Evolutionary conservation across 345 rosid genomes (phyloP), one percentile per base, ranked within the genome.

Genomic region (Euphorbia peplus): DNA sequence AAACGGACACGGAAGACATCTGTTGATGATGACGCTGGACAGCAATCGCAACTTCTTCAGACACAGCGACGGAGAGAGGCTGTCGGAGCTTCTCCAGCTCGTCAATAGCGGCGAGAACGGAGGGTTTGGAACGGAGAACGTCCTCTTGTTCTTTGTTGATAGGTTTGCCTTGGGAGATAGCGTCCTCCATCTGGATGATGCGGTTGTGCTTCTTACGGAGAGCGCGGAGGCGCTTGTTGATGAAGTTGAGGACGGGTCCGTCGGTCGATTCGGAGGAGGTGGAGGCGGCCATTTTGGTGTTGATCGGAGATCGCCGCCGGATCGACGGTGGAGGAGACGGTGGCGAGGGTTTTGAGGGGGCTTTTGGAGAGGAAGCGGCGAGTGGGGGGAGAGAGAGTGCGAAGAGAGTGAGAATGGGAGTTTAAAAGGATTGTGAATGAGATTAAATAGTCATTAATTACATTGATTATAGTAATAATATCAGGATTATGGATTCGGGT

Each of bases 211-310:
- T 95, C 87, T 95, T 92, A 39, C 92, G 93, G 50, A 88, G 93
- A 63, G 89, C 90, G 48, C 99, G 96, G 79, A 92, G 78, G 60
- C 98, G 99, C 71, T 95, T 92, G 90, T 77, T 92, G 82, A 95
- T 78, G 39, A 95, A 77, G 79, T 70, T 82, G 60, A 92, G 79
- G 63, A 95, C 96, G 3, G 99, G 97, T 42, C 98, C 92, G 24
- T 95, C 98, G 7, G 80, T 64, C 35, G 60, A 24, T 46, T 80
- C 86, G 24, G 89, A 76, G 48, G 71, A 24, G 3, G 78, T 29
- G 50, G 89, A 25, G 69, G 84, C 42, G 44, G 73, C 80, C 80
- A 71, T 71, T 71, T 19, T 46, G 5, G 3, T 16, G 24, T 37
- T 51, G 9, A 44, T 35, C 8, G 32, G 47, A 46, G 14, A 67